Evolutionary conservation across 148 eudicot genomes (phyloP).

Genomic region (Camellia lanceoleosa): DNA sequence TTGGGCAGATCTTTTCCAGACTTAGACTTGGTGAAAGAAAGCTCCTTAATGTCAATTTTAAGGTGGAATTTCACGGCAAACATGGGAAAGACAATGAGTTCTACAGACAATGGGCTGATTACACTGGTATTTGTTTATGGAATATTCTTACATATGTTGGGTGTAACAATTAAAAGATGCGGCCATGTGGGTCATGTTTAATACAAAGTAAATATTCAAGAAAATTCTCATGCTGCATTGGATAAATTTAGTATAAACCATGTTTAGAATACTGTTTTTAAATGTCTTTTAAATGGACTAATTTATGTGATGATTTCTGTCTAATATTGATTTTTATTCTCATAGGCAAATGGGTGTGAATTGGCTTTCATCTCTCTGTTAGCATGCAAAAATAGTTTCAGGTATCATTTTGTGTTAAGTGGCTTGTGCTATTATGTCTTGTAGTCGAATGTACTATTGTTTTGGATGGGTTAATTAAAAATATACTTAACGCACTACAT

Average conservation of each 20-base stretch:
- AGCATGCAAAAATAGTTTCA: slow-evolving; percentile 39
- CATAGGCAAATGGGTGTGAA: slow-evolving; percentile 66
- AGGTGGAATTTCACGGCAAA: slow-evolving; percentile 36
- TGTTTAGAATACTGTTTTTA: background rate
- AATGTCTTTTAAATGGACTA: background rate
- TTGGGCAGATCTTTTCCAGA: slow-evolving; percentile 20
- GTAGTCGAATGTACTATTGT: background rate
- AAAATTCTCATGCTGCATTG: slow-evolving; percentile 2
- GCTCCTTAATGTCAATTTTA: slow-evolving; percentile 19
- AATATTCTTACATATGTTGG: background rate
- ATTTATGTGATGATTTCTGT: background rate
- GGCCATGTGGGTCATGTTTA: background rate
- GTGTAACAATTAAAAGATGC: background rate
- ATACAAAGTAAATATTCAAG: background rate
- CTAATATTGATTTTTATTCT: background rate
- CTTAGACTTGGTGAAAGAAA: slow-evolving; percentile 17
- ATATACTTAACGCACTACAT: background rate
- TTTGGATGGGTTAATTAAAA: background rate
- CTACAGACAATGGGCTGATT: slow-evolving; percentile 53
- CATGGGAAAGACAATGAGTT: slow-evolving; percentile 52
- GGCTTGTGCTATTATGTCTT: background rate
- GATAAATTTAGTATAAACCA: background rate
- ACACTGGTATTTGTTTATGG: slow-evolving; percentile 42
- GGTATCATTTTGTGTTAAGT: slow-evolving; percentile 31
- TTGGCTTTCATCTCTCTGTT: slow-evolving; percentile 62